Conservation (phyloP, 2,329 filamentous ascomycete species). For the Fusarium bactridioides region DNA sequence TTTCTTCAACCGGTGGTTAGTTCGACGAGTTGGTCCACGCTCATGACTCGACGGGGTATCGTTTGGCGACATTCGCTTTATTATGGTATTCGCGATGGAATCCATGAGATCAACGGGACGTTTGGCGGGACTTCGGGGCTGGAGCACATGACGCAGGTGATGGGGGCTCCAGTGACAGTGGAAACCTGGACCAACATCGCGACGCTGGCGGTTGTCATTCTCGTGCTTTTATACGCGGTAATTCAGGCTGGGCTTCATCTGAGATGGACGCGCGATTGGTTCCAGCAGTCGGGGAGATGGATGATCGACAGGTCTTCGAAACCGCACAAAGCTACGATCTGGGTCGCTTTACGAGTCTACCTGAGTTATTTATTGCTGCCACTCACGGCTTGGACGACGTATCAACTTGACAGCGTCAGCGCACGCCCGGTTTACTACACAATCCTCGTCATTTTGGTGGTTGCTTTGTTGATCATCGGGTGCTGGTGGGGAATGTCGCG, state of each 20-base stretch:
- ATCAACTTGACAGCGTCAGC: slow-evolving; percentile 62
- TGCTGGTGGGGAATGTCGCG: slow-evolving; percentile 43
- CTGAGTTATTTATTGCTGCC: slow-evolving; percentile 81
- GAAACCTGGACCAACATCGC: slow-evolving; percentile 76
- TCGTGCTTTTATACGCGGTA: slow-evolving; percentile 66
- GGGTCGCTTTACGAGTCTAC: slow-evolving; percentile 70
- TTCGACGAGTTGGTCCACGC: slow-evolving; percentile 70
- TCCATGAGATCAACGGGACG: slow-evolving; percentile 73
- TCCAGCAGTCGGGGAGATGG: slow-evolving; percentile 47
- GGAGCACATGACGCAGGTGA: slow-evolving; percentile 71
- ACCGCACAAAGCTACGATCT: slow-evolving; percentile 47
- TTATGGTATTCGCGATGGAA: slow-evolving; percentile 54
- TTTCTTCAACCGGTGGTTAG: slow-evolving; percentile 77
- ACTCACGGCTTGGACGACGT: slow-evolving; percentile 74
- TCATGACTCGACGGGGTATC: slow-evolving; percentile 62
- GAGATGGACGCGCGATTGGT: slow-evolving; percentile 51
- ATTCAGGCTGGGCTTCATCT: slow-evolving; percentile 50
- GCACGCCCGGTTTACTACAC: slow-evolving; percentile 38
- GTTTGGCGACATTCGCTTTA: slow-evolving; percentile 39
- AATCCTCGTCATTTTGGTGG: slow-evolving; percentile 45
- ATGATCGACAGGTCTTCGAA: slow-evolving; percentile 3
- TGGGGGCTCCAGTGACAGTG: slow-evolving; percentile 68
- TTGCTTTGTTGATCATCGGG: slow-evolving; percentile 32
- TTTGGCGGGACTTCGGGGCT: slow-evolving; percentile 64
- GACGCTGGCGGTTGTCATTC: slow-evolving; percentile 65